Evolutionary conservation across 805 yeast genomes (phyloP).

Genomic region (Diddensiella santjacobensis): DNA sequence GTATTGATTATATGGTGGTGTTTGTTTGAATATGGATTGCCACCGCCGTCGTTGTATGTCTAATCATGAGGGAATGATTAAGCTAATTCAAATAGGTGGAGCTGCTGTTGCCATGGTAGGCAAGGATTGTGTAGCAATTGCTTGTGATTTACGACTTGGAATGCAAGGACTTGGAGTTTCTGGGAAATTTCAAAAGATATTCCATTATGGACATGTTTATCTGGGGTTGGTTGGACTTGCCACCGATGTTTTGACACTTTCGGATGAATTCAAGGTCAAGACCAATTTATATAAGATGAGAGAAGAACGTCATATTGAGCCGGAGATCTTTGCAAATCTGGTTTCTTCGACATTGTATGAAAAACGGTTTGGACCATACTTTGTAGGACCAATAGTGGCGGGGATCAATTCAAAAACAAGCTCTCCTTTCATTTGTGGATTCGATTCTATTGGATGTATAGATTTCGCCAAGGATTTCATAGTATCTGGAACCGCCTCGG

Average conservation of each 20-base stretch:
- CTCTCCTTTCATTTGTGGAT: slow-evolving; percentile 90
- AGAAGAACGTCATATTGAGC: slow-evolving; percentile 91
- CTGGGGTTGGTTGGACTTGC: slow-evolving; percentile 95
- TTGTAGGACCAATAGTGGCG: slow-evolving; percentile 94
- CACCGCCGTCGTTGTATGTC: neutral
- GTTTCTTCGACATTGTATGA: slow-evolving; percentile 88
- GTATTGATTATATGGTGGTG: no score
- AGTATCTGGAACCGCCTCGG: slow-evolving; percentile 94
- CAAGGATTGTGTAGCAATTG: slow-evolving; percentile 96
- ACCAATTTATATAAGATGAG: slow-evolving; percentile 84
- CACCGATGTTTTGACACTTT: slow-evolving; percentile 82
- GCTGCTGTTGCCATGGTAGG: slow-evolving; percentile 98
- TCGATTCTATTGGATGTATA: slow-evolving; percentile 94
- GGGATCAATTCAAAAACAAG: slow-evolving; percentile 81
- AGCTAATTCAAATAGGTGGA: slow-evolving; percentile 54
- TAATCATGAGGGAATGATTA: neutral
- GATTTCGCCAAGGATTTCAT: slow-evolving; percentile 93
- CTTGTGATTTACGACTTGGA: slow-evolving; percentile 91
- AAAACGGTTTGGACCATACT: slow-evolving; percentile 88
- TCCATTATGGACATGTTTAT: slow-evolving; percentile 72
- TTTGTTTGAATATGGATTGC: no score
- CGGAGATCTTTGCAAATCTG: slow-evolving; percentile 86
- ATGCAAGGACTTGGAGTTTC: slow-evolving; percentile 89
- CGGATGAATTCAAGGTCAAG: slow-evolving; percentile 74
- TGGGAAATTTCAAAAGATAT: slow-evolving; percentile 89